phyloP scores from a whole-genome alignment of 495 filamentous ascomycete genomes.

The Daldinia bambusicola region DNA sequence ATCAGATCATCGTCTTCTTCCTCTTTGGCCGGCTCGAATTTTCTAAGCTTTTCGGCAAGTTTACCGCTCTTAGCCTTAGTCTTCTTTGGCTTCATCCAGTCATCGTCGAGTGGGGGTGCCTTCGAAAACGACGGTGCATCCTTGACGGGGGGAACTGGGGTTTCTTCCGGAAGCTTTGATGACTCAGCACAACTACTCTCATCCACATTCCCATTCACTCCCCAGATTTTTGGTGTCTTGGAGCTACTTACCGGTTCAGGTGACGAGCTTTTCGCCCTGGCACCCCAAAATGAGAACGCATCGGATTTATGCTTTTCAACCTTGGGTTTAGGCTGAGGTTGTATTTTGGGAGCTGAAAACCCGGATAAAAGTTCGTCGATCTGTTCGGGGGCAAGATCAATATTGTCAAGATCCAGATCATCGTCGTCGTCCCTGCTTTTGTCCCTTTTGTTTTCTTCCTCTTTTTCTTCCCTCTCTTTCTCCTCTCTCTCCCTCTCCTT shows the following conservation, averaged over 20 bases:
- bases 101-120: constrained; percentile 34
- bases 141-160: constrained; percentile 48
- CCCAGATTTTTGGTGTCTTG: constrained; percentile 19
- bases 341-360: constrained; percentile 41
- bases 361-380: constrained; percentile 48
- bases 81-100: constrained; percentile 52
- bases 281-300: constrained; percentile 61
- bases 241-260: constrained; percentile 42
- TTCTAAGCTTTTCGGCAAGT: constrained; percentile 63
- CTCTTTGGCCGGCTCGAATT: constrained; percentile 59
- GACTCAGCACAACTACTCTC: constrained; percentile 56
- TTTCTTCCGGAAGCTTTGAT: constrained; percentile 54
- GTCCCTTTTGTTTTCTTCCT: constrained; percentile 14
- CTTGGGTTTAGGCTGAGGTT: constrained; percentile 36
- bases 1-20: constrained; percentile 47
- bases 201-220: constrained; percentile 45
- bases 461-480: constrained; percentile 17
- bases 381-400: constrained; percentile 55
- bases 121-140: constrained; percentile 51
- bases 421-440: constrained; percentile 48
- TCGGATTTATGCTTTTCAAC: constrained; percentile 41
- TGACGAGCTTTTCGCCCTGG: constrained; percentile 49
- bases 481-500: constrained; percentile 36
- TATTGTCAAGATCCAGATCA: constrained; percentile 48
- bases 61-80: constrained; percentile 57